A percentile compares a stretch with the other conserved stretches of the same genome.
phyloP scores from a whole-genome alignment of 1,284 basidiomycete species.

The Leccinum pachyderme region DNA sequence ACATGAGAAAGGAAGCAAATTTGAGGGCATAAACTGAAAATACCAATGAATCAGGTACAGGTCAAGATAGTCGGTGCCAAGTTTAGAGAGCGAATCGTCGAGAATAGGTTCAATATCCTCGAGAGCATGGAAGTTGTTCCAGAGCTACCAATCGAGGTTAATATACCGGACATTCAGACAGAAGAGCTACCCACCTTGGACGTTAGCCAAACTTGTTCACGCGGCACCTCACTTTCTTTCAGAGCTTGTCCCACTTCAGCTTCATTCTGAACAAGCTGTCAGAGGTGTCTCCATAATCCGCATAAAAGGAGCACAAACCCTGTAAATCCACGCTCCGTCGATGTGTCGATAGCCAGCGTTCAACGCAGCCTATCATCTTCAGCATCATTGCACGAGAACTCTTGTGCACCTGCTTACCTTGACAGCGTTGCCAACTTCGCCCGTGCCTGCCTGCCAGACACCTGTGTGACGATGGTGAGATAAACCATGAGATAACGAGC shows the following conservation, averaged over 20 bases:
- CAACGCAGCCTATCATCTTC: slow-evolving; percentile 45
- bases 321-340: slow-evolving; percentile 72
- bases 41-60: slow-evolving; percentile 84
- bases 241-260: slow-evolving; percentile 74
- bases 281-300: slow-evolving; percentile 2
- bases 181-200: slow-evolving; percentile 38
- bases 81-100: slow-evolving; percentile 63
- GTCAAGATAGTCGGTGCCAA: slow-evolving; percentile 79
- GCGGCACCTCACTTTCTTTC: slow-evolving; percentile 51
- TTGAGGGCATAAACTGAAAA: slow-evolving; percentile 15
- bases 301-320: slow-evolving; percentile 33
- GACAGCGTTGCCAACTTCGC: slow-evolving; percentile 59
- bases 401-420: slow-evolving; percentile 36
- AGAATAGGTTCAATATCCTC: slow-evolving; percentile 66
- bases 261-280: slow-evolving; percentile 55
- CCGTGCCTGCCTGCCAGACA: slow-evolving; percentile 57
- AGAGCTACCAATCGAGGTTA: slow-evolving; percentile 43
- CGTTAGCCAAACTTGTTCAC: slow-evolving; percentile 69
- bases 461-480: slow-evolving; percentile 37
- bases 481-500: background rate
- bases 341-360: slow-evolving; percentile 70
- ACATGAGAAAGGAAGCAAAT: background rate
- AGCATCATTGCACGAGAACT: background rate
- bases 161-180: background rate
- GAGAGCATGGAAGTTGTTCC: slow-evolving; percentile 67